Percentiles rank a stretch among this genome's conserved stretches.
Conservation (phyloP, 768 basidiomycete species). For the Lentinula sp. region DNA sequence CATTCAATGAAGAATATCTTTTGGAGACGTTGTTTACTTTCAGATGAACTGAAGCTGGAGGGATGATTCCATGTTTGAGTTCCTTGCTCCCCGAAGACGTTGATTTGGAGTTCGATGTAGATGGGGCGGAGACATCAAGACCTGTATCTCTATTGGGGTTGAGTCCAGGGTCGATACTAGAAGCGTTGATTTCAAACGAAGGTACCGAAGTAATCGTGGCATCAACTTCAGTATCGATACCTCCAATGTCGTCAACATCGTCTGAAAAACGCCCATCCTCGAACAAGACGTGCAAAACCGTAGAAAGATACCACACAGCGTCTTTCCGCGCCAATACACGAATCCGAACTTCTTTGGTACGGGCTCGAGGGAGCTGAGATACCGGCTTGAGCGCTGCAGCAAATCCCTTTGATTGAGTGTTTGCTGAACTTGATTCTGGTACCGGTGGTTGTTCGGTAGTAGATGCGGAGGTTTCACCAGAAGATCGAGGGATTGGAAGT, state of each 20-base stretch:
- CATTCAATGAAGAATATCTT: not conserved
- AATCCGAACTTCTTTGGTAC: not conserved
- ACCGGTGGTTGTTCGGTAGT: not conserved
- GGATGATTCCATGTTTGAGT: not conserved
- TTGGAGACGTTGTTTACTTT: not conserved
- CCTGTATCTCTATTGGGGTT: not conserved
- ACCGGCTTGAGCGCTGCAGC: not conserved
- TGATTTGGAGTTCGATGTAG: not conserved
- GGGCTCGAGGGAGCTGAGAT: not conserved
- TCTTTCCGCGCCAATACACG: constrained; percentile 2
- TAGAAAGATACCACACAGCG: constrained; percentile 4
- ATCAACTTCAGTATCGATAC: not conserved
- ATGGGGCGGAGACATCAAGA: not conserved
- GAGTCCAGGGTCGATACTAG: not conserved
- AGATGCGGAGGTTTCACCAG: not conserved
- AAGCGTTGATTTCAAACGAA: not conserved
- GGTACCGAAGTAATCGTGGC: no score
- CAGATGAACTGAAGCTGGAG: not conserved
- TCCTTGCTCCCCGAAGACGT: not conserved
- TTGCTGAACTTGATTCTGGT: not conserved
- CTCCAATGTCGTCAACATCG: not conserved
- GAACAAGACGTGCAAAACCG: constrained; percentile 3
- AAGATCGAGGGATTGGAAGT: not conserved
- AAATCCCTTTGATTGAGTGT: not conserved
- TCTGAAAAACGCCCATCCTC: not conserved